Conservation (phyloP, 768 basidiomycete genomes). For the Boletus patriciae region DNA sequence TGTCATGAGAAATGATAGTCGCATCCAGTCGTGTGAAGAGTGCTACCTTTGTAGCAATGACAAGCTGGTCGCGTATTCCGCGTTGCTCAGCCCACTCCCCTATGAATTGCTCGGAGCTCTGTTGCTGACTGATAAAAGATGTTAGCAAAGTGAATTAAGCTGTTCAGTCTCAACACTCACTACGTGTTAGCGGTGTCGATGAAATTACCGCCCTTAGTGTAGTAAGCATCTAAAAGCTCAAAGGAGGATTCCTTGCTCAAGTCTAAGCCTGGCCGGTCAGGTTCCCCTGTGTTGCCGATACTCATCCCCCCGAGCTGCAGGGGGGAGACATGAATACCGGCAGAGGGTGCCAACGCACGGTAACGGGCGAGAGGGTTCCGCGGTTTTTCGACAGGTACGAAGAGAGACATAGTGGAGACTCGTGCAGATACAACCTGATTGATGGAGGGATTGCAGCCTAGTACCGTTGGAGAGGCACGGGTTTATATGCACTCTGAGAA, state of each 20-base stretch:
- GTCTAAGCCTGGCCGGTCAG: background rate
- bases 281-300: slow-evolving; percentile 24
- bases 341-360: slow-evolving; percentile 37
- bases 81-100: slow-evolving; percentile 50
- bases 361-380: slow-evolving; percentile 32
- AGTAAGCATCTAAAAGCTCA: slow-evolving; percentile 39
- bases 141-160: background rate
- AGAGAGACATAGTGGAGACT: slow-evolving; percentile 1
- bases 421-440: background rate
- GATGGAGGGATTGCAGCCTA: background rate
- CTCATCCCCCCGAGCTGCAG: slow-evolving; percentile 40
- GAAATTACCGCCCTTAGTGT: slow-evolving; percentile 45
- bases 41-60: slow-evolving; percentile 44
- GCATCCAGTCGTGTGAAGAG: background rate
- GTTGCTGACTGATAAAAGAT: slow-evolving; percentile 42
- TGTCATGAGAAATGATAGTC: background rate
- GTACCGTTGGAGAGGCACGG: background rate
- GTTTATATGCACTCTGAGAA: background rate
- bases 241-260: slow-evolving; percentile 40
- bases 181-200: slow-evolving; percentile 49
- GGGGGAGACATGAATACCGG: slow-evolving; percentile 47
- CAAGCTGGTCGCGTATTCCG: slow-evolving; percentile 44
- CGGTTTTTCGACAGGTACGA: slow-evolving; percentile 16
- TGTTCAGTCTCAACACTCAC: slow-evolving; percentile 18
- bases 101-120: slow-evolving; percentile 49